Evolutionary conservation across 1,284 basidiomycete species (phyloP).

Genomic region (Tranzscheliella williamsii): DNA sequence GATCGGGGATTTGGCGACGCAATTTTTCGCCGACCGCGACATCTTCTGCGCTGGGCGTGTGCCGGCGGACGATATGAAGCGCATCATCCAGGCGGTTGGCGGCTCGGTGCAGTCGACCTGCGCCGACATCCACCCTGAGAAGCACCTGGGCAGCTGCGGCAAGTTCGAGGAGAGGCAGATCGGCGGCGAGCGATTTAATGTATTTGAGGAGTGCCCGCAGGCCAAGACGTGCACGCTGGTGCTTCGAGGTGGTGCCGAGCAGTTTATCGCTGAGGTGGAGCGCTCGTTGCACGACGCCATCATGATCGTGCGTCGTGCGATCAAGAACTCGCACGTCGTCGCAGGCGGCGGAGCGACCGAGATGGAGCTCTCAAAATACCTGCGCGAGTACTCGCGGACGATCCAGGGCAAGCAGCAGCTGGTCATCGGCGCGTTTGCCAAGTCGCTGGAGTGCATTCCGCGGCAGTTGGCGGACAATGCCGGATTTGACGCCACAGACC

Average conservation of each 20-base stretch:
- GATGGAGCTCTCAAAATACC: conserved; percentile 96
- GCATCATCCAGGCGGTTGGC: conserved; percentile 94
- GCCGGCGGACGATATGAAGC: conserved; percentile 82
- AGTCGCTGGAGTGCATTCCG: conserved; percentile 94
- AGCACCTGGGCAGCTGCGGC: conserved; percentile 91
- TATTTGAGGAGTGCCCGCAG: conserved; percentile 89
- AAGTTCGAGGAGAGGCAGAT: conserved; percentile 93
- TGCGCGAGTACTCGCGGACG: conserved; percentile 84
- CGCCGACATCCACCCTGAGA: conserved; percentile 78
- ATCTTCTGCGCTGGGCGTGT: conserved; percentile 99
- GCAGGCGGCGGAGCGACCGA: conserved; percentile 96
- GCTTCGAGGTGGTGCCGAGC: conserved; percentile 93
- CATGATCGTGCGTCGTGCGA: conserved; percentile 97
- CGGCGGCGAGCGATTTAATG: conserved; percentile 94
- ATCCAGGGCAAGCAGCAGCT: conserved; percentile 97
- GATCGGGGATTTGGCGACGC: conserved; percentile 96
- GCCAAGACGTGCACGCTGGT: conserved; percentile 98
- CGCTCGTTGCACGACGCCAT: conserved; percentile 96
- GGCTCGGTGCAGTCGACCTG: conserved; percentile 94
- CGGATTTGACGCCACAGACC: conserved; percentile 94
- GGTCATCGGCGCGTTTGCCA: conserved; percentile 92
- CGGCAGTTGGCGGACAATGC: conserved; percentile 99
- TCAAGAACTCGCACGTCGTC: conserved; percentile 92
- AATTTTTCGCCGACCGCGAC: conserved; percentile 98
- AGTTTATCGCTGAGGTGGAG: conserved; percentile 98